phyloP scores from a whole-genome alignment of 192 early-diverging fungal genomes.

The Entomortierella parvispora region DNA sequence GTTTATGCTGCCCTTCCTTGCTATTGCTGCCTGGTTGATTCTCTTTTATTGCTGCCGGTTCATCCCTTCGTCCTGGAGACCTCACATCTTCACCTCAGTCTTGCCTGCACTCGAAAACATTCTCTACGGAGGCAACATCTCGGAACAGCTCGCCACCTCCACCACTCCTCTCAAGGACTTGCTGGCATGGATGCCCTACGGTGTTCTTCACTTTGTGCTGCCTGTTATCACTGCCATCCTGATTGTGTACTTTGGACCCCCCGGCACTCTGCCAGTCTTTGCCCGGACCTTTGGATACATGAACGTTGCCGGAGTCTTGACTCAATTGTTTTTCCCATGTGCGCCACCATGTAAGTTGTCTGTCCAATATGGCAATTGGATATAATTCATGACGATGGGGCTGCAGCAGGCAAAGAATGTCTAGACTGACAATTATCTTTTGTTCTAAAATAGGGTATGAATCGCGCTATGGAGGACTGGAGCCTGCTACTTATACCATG shows the following conservation, averaged over 20 bases:
- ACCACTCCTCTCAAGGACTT: constrained; percentile 67
- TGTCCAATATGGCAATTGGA: neutral
- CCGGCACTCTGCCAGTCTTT: constrained; percentile 62
- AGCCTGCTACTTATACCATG: constrained; percentile 71
- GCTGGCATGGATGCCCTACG: constrained; percentile 77
- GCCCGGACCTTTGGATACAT: constrained; percentile 71
- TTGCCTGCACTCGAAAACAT: constrained; percentile 74
- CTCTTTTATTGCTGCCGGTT: constrained; percentile 66
- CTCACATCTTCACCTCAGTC: constrained; percentile 71
- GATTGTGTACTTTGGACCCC: constrained; percentile 62
- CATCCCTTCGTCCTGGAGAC: constrained; percentile 60
- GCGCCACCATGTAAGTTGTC: constrained; percentile 70
- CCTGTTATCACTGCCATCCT: constrained; percentile 64
- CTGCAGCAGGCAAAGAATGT: neutral
- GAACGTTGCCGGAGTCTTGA: constrained; percentile 75
- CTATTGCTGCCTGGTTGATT: constrained; percentile 68
- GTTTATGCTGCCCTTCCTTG: constrained; percentile 60
- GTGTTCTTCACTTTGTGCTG: constrained; percentile 77
- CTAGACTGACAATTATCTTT: neutral
- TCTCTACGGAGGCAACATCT: constrained; percentile 73
- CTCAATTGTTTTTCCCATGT: constrained; percentile 72
- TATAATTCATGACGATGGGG: neutral
- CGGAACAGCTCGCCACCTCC: constrained; percentile 64
- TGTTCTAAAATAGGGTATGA: constrained; percentile 70
- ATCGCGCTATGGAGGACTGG: constrained; percentile 63